Conservation (phyloP, 1,139 yeast species). For the Debaryomyces subglobosus region DNA sequence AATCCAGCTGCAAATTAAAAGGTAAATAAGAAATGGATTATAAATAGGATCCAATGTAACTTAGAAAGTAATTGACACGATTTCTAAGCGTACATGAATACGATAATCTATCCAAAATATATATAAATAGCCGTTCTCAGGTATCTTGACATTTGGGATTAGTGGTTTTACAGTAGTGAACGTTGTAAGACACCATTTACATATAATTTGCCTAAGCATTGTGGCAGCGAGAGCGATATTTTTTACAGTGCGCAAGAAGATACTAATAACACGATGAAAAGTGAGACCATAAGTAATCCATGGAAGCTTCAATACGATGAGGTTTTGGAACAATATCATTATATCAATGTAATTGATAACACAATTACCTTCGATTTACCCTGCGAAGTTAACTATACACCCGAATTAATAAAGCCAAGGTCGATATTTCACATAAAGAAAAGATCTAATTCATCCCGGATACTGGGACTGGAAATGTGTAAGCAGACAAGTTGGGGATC, state of each 20-base stretch:
- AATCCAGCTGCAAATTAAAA: constrained; percentile 6
- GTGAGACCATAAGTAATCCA: constrained; percentile 8
- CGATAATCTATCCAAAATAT: neutral
- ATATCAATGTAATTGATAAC: constrained; percentile 34
- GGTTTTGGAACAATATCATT: constrained; percentile 41
- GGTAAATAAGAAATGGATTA: neutral
- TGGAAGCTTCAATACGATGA: constrained; percentile 36
- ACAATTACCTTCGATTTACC: constrained; percentile 45
- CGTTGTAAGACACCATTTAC: neutral
- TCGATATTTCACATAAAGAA: constrained; percentile 8
- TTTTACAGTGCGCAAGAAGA: neutral
- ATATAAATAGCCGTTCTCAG: neutral
- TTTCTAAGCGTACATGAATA: constrained; percentile 1
- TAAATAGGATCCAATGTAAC: neutral
- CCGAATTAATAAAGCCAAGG: constrained; percentile 5
- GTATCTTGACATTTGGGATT: neutral
- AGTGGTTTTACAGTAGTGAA: neutral
- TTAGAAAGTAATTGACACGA: neutral
- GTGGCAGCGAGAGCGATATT: neutral
- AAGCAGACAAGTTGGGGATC: constrained; percentile 3
- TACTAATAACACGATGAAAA: neutral
- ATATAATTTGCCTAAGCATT: neutral
- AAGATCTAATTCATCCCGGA: constrained; percentile 1
- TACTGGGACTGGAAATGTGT: neutral
- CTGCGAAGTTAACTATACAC: constrained; percentile 36